A percentile compares a stretch with the other conserved stretches of the same genome.
phyloP scores from a whole-genome alignment of 2,329 filamentous ascomycete species.

The Fusarium avenaceum region DNA sequence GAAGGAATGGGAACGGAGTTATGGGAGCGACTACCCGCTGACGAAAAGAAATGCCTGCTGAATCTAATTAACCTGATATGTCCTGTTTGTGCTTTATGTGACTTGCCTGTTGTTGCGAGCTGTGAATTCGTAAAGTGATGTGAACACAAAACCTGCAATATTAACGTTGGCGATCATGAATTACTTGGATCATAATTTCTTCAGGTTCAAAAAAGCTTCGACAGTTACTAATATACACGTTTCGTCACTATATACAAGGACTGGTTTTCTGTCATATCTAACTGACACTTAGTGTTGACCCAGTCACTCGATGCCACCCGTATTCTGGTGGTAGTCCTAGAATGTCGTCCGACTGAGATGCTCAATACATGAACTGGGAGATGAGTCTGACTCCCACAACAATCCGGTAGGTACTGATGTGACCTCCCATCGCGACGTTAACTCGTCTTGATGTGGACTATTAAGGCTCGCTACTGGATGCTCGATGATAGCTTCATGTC shows the following conservation, averaged over 20 bases:
- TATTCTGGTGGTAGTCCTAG: slow-evolving; percentile 18
- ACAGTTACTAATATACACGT: neutral
- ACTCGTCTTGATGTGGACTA: slow-evolving; percentile 32
- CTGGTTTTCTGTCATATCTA: neutral
- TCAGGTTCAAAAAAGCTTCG: neutral
- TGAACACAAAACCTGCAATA: neutral
- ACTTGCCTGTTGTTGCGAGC: neutral
- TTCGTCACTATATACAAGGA: neutral
- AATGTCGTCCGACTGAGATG: slow-evolving; percentile 46
- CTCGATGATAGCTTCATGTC: neutral
- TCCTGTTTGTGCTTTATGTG: neutral
- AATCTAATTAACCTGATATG: slow-evolving; percentile 13
- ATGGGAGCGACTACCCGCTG: slow-evolving; percentile 34
- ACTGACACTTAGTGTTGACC: neutral
- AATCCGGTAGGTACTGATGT: neutral
- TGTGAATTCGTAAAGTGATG: neutral
- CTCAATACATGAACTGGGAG: slow-evolving; percentile 40
- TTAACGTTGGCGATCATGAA: neutral
- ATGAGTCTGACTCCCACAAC: neutral
- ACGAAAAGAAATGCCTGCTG: slow-evolving; percentile 36
- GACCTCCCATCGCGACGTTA: slow-evolving; percentile 38
- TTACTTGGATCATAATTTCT: neutral
- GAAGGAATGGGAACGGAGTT: slow-evolving; percentile 37
- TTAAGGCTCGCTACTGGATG: slow-evolving; percentile 3
- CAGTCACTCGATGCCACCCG: neutral